Percentiles rank a stretch among this genome's conserved stretches.
These are phyloP conservation scores for Plicaturopsis crispa DNA, from an alignment of 768 basidiomycete species.

Conservation along the genomic window DNA sequence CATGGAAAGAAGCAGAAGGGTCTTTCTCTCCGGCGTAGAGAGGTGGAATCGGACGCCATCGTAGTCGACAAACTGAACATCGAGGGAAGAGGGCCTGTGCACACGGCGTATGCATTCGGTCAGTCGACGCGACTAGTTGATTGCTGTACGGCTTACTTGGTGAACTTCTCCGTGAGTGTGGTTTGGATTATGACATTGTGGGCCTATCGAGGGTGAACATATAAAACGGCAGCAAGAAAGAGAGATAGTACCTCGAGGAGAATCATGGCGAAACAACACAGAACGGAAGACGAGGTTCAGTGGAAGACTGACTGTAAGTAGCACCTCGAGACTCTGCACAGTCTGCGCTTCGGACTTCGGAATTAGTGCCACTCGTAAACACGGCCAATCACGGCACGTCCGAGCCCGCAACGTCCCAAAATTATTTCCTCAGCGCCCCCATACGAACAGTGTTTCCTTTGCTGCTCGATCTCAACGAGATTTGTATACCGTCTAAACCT, in stretches of 20 bases:
- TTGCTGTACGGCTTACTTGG: slow-evolving; percentile 50
- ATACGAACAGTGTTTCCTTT: too few species aligned
- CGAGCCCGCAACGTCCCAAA: too few species aligned
- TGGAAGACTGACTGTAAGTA: too few species aligned
- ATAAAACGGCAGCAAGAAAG: not conserved
- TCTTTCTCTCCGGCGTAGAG: slow-evolving; percentile 82
- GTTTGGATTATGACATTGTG: slow-evolving; percentile 92
- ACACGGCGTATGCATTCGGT: slow-evolving; percentile 7
- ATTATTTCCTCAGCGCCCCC: too few species aligned
- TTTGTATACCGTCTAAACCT: too few species aligned
- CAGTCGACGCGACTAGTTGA: slow-evolving; percentile 9
- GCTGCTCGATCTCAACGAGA: too few species aligned
- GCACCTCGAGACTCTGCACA: too few species aligned
- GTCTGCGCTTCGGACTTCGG: too few species aligned
- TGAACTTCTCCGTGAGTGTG: slow-evolving; percentile 78
- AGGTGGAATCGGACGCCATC: slow-evolving; percentile 94
- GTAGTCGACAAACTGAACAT: slow-evolving; percentile 96
- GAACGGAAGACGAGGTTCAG: too few species aligned
- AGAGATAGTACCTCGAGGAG: slow-evolving; percentile 62
- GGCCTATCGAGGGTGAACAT: slow-evolving; percentile 38
- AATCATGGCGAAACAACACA: slow-evolving; percentile 46
- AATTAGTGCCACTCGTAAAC: too few species aligned
- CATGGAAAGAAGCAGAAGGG: slow-evolving; percentile 83
- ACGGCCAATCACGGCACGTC: too few species aligned
- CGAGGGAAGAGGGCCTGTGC: slow-evolving; percentile 78